A percentile compares a stretch with the other conserved stretches of the same genome.
These are phyloP conservation scores for Plenodomus biglobosus DNA, from an alignment of 2,329 filamentous ascomycete species.

Conservation along the genomic window DNA sequence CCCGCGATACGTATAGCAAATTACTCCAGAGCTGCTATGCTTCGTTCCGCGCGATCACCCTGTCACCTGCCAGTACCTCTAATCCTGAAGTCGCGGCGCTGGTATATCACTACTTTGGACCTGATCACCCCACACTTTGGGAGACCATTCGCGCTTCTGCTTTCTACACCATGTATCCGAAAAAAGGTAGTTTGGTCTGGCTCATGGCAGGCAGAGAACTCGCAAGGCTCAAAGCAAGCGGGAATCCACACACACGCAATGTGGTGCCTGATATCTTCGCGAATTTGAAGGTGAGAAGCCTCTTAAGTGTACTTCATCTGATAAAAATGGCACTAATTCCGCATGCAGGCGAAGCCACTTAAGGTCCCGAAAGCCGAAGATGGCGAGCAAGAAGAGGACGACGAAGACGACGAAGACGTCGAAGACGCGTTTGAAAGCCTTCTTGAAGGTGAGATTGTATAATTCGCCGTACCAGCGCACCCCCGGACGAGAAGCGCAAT, in stretches of 20 bases:
- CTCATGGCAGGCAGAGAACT: conserved; percentile 47
- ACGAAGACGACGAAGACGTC: conserved; percentile 20
- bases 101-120: conserved; percentile 15
- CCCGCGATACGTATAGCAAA: conserved; percentile 11
- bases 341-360: conserved; percentile 23
- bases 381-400: too few relatives aligned
- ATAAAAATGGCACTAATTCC: too few relatives aligned
- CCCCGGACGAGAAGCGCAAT: too few relatives aligned
- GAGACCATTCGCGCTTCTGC: conserved; percentile 51
- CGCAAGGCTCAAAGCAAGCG: conserved; percentile 39
- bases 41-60: conserved; percentile 23
- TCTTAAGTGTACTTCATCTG: too few relatives aligned
- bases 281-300: conserved; percentile 24
- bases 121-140: conserved; percentile 40
- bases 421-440: conserved; percentile 22
- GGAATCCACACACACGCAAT: conserved; percentile 5
- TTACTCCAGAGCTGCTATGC: conserved; percentile 22
- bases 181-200: conserved; percentile 38
- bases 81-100: conserved; percentile 14
- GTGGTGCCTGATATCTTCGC: conserved; percentile 26
- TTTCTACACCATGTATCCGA: conserved; percentile 36
- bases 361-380: conserved; percentile 18
- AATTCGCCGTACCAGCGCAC: background rate
- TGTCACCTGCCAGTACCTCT: conserved; percentile 4
- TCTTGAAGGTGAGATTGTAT: background rate